Evolutionary conservation across 2,329 filamentous ascomycete species (phyloP).

Genomic region (Monosporascus sp.): DNA sequence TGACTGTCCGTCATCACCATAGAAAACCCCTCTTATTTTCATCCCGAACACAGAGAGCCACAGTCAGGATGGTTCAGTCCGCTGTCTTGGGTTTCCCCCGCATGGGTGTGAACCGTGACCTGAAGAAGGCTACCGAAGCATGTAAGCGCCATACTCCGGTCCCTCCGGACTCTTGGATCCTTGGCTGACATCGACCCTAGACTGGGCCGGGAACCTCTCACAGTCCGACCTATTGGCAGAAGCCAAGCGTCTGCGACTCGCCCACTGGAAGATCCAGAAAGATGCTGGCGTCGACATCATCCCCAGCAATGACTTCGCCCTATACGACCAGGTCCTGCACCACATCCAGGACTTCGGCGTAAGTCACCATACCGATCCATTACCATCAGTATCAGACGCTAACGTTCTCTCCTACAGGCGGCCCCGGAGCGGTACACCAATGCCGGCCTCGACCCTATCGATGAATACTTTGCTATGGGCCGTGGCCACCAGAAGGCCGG

Average conservation of each 20-base stretch:
- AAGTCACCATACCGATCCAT: slow-evolving; percentile 34
- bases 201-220: slow-evolving; percentile 91
- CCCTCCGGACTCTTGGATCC: slow-evolving; percentile 5
- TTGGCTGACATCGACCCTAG: slow-evolving; percentile 22
- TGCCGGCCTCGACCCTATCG: slow-evolving; percentile 79
- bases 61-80: slow-evolving; percentile 56
- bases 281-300: slow-evolving; percentile 96
- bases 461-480: slow-evolving; percentile 99
- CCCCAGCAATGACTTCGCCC: slow-evolving; percentile 98
- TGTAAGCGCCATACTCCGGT: slow-evolving; percentile 42
- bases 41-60: slow-evolving; percentile 20
- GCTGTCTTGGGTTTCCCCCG: slow-evolving; percentile 97
- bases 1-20: slow-evolving; percentile 7
- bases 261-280: slow-evolving; percentile 99
- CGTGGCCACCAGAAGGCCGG: slow-evolving; percentile 95
- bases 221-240: slow-evolving; percentile 86
- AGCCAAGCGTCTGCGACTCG: slow-evolving; percentile 93
- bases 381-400: slow-evolving; percentile 7
- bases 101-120: slow-evolving; percentile 96
- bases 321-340: slow-evolving; percentile 95
- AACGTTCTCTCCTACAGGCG: slow-evolving; percentile 49
- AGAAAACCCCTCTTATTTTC: slow-evolving; percentile 18
- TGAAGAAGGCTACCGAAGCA: slow-evolving; percentile 99
- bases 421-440: slow-evolving; percentile 90
- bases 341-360: slow-evolving; percentile 98